Evolutionary conservation across 2,329 filamentous ascomycete species (phyloP).

Genomic region (Alternaria hordeiaustralica): DNA sequence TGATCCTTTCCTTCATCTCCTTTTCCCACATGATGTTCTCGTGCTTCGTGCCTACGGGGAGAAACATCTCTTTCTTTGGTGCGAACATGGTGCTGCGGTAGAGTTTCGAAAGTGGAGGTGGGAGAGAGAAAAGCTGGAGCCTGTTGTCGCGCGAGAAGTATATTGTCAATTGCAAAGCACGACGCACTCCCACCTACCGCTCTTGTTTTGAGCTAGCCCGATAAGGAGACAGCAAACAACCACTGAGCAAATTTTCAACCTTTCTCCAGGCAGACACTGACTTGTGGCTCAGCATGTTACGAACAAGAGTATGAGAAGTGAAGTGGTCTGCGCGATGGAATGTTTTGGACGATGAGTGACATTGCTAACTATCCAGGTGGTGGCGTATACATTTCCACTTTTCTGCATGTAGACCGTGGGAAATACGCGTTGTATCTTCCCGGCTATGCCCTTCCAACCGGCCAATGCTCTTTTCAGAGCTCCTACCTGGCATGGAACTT

Average conservation of each 20-base stretch:
- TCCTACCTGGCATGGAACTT: too few species aligned
- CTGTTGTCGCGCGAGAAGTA: background rate
- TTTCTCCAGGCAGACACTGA: background rate
- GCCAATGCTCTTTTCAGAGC: too few species aligned
- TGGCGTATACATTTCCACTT: too few species aligned
- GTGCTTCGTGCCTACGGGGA: too few species aligned
- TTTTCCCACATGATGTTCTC: background rate
- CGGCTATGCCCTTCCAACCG: too few species aligned
- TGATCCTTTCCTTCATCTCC: background rate
- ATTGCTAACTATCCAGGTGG: background rate
- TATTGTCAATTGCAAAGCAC: background rate
- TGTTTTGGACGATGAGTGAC: fast-evolving
- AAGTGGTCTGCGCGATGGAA: background rate
- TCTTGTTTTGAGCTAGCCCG: background rate
- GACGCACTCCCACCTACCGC: background rate
- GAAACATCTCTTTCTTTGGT: too few species aligned
- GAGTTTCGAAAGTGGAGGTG: too few species aligned
- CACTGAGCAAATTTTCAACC: background rate
- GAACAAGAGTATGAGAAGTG: background rate
- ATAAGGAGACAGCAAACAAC: background rate
- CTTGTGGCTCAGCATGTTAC: background rate
- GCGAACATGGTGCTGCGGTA: too few species aligned
- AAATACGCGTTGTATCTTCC: too few species aligned
- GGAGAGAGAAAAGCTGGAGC: background rate
- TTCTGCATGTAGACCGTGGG: too few species aligned